Conservation (phyloP, 1,284 basidiomycete genomes). For the Vanrija sp. region DNA sequence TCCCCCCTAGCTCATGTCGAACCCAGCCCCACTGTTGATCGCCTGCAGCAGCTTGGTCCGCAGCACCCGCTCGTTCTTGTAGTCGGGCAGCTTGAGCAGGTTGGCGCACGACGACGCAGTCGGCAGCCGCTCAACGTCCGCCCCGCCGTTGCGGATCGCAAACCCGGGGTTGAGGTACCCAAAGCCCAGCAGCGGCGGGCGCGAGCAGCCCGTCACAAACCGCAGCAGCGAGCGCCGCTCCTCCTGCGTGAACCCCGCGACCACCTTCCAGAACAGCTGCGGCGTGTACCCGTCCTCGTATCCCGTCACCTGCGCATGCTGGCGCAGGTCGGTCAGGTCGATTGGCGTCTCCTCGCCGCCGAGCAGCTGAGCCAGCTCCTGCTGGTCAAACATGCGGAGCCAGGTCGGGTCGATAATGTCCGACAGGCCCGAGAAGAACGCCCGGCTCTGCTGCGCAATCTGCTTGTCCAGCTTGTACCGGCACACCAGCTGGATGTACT, state of each 20-base stretch:
- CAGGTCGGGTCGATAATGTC: slow-evolving; percentile 86
- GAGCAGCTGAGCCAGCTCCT: slow-evolving; percentile 78
- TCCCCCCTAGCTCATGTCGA: slow-evolving; percentile 69
- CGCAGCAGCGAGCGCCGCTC: slow-evolving; percentile 69
- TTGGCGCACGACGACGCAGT: slow-evolving; percentile 67
- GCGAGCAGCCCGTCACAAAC: slow-evolving; percentile 86
- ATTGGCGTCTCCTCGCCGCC: slow-evolving; percentile 79
- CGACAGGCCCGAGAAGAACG: slow-evolving; percentile 62
- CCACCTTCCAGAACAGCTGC: slow-evolving; percentile 65
- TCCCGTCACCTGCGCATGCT: slow-evolving; percentile 73
- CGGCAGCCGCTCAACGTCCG: slow-evolving; percentile 70
- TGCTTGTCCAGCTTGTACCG: slow-evolving; percentile 85
- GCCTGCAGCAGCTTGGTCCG: slow-evolving; percentile 78
- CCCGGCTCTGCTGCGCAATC: slow-evolving; percentile 79
- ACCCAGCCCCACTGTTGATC: slow-evolving; percentile 77
- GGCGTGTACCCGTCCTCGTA: slow-evolving; percentile 69
- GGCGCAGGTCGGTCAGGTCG: slow-evolving; percentile 72
- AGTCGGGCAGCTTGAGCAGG: slow-evolving; percentile 57
- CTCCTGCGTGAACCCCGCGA: slow-evolving; percentile 55
- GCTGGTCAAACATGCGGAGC: slow-evolving; percentile 93
- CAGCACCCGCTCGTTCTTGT: slow-evolving; percentile 57
- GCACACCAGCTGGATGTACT: slow-evolving; percentile 86
- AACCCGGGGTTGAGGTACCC: slow-evolving; percentile 80
- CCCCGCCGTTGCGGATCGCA: slow-evolving; percentile 71
- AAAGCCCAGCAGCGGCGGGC: slow-evolving; percentile 84